A percentile compares a stretch with the other conserved stretches of the same genome.
Evolutionary conservation across 129 eudicot species (phyloP).

Genomic region (Escallonia rubra): DNA sequence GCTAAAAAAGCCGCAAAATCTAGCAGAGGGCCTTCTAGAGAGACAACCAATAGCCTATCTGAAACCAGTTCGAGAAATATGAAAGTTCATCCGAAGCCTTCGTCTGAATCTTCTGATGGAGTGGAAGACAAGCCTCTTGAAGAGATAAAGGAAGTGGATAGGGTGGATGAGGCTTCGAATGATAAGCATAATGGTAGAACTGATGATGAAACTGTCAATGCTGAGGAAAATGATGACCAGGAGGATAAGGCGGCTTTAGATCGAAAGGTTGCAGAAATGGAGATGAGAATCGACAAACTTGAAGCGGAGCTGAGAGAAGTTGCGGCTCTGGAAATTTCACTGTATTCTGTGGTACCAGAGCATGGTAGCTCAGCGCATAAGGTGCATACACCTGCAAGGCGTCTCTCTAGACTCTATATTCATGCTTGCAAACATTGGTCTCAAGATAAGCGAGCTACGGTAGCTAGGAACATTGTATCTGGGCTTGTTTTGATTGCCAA

Average conservation of each 20-base stretch:
- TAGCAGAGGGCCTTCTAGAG: conserved; percentile 24
- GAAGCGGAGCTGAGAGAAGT: conserved; percentile 95
- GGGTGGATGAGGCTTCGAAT: conserved; percentile 40
- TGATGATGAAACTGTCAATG: conserved; percentile 44
- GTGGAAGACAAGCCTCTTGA: conserved; percentile 34
- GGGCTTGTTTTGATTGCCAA: conserved; percentile 88
- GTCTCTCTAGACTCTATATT: conserved; percentile 86
- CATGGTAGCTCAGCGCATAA: conserved; percentile 95
- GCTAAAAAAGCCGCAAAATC: conserved; percentile 39
- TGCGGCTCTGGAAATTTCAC: conserved; percentile 94
- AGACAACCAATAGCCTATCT: conserved; percentile 15
- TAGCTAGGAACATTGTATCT: conserved; percentile 77
- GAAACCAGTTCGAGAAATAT: conserved; percentile 35
- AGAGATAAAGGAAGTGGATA: conserved; percentile 37
- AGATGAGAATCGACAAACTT: conserved; percentile 66
- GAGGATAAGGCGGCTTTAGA: conserved; percentile 45
- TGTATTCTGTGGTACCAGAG: conserved; percentile 85
- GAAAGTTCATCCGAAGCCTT: conserved; percentile 61
- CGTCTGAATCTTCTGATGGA: conserved; percentile 63
- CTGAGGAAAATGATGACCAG: conserved; percentile 26
- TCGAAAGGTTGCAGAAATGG: conserved; percentile 76
- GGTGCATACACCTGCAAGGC: conserved; percentile 98
- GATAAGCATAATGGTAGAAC: conserved; percentile 34
- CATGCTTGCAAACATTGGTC: conserved; percentile 94
- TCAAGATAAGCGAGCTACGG: conserved; percentile 66